phyloP scores from a whole-genome alignment of 2,329 filamentous ascomycete genomes.

The Sporothrix pseudoabietina region DNA sequence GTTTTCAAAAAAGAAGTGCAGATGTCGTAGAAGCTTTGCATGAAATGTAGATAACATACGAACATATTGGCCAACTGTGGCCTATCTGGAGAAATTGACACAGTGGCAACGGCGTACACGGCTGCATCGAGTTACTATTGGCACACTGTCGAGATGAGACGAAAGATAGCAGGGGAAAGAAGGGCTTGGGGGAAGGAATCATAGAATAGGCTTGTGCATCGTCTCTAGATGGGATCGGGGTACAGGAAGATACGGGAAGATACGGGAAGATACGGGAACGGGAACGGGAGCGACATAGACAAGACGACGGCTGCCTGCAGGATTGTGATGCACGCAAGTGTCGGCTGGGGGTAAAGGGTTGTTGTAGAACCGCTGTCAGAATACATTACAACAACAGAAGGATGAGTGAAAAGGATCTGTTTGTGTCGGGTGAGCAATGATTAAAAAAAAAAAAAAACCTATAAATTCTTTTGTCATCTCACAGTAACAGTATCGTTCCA shows the following conservation, averaged over 20 bases:
- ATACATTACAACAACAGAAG: neutral
- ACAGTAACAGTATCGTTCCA: too few relatives aligned
- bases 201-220: neutral
- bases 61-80: neutral
- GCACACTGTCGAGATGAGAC: constrained; percentile 12
- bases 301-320: constrained; percentile 7
- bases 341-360: neutral
- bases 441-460: too few relatives aligned
- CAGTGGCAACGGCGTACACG: constrained; percentile 5
- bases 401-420: neutral
- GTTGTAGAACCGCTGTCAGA: constrained; percentile 14
- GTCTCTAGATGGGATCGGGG: neutral
- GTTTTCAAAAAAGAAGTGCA: neutral
- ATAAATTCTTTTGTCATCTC: too few relatives aligned
- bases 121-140: neutral
- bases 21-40: too few relatives aligned
- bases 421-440: too few relatives aligned
- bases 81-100: neutral
- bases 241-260: constrained; percentile 5
- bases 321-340: neutral
- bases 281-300: neutral
- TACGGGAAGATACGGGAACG: constrained; percentile 1
- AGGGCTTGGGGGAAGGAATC: too few relatives aligned
- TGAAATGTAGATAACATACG: neutral
- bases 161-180: neutral